A percentile compares a stretch with the other conserved stretches of the same genome.
Evolutionary conservation across 202 grass and related monocot species (phyloP).

Genomic region (Panicum hallii): DNA sequence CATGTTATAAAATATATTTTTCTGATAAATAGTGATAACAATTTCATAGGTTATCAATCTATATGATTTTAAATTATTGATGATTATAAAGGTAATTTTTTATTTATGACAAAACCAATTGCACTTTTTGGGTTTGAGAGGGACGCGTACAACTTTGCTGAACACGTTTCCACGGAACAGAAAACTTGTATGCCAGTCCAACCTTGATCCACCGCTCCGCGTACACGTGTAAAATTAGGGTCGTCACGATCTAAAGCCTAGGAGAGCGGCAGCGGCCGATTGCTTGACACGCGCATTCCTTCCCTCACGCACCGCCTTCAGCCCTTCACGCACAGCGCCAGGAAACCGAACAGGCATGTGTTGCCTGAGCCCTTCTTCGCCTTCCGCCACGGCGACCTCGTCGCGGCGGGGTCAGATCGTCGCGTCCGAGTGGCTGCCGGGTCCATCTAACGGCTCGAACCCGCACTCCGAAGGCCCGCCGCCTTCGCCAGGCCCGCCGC

Average conservation of each 20-base stretch:
- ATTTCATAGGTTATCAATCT: too few relatives aligned
- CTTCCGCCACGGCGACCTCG: slow-evolving; percentile 45
- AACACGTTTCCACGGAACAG: too few relatives aligned
- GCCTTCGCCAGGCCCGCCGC: background rate
- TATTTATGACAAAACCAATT: too few relatives aligned
- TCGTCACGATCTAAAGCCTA: background rate
- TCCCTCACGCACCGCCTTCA: background rate
- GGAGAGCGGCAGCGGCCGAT: background rate
- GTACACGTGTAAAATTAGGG: background rate
- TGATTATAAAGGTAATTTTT: too few relatives aligned
- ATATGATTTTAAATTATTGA: too few relatives aligned
- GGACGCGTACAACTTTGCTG: too few relatives aligned
- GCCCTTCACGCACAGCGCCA: background rate
- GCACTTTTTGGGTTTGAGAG: too few relatives aligned
- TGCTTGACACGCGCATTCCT: background rate
- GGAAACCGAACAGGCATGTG: background rate
- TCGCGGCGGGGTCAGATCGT: slow-evolving; percentile 55
- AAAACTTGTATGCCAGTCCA: too few relatives aligned
- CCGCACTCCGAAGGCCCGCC: background rate
- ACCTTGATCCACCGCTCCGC: background rate
- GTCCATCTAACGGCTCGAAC: background rate
- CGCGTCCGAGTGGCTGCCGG: background rate
- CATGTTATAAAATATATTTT: too few relatives aligned
- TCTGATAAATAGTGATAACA: too few relatives aligned
- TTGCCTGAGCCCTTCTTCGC: slow-evolving; percentile 33